Conservation (phyloP, 2,329 filamentous ascomycete species). For the Epichloe festucae region DNA sequence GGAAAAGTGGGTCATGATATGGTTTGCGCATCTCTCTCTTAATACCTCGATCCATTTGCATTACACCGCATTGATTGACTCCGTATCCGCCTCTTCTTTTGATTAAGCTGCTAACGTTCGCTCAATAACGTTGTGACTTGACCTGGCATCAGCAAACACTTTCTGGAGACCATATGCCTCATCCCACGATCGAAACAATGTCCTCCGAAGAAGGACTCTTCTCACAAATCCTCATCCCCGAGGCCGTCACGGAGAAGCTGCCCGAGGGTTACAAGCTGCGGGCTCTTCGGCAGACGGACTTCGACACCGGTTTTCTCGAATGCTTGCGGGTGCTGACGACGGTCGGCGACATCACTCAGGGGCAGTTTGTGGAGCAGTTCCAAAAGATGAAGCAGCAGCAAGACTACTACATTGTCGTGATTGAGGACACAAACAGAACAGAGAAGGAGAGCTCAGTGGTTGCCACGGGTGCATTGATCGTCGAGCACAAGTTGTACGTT, state of each 20-base stretch:
- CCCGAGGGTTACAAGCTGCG: slow-evolving; percentile 76
- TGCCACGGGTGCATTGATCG: slow-evolving; percentile 79
- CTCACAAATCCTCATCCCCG: slow-evolving; percentile 61
- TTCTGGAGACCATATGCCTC: neutral
- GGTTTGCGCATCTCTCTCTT: too few species aligned
- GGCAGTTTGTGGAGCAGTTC: slow-evolving; percentile 66
- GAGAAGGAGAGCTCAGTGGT: slow-evolving; percentile 53
- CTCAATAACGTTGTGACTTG: too few species aligned
- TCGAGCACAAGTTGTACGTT: slow-evolving; percentile 84
- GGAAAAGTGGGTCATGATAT: too few species aligned
- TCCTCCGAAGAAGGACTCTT: slow-evolving; percentile 52
- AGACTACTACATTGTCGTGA: slow-evolving; percentile 77
- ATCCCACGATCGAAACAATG: slow-evolving; percentile 6
- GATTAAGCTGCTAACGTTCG: too few species aligned
- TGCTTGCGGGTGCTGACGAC: slow-evolving; percentile 84
- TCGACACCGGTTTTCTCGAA: slow-evolving; percentile 71
- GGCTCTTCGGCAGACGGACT: slow-evolving; percentile 67
- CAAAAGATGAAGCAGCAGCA: slow-evolving; percentile 65
- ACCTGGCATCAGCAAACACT: too few species aligned
- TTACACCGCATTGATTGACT: too few species aligned
- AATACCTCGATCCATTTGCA: too few species aligned
- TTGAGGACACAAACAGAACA: slow-evolving; percentile 53
- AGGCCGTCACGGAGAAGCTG: slow-evolving; percentile 56
- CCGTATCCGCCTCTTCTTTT: too few species aligned
- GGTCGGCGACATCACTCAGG: slow-evolving; percentile 71